Conservation (phyloP, 768 basidiomycete species). For the Russula dissimulans region DNA sequence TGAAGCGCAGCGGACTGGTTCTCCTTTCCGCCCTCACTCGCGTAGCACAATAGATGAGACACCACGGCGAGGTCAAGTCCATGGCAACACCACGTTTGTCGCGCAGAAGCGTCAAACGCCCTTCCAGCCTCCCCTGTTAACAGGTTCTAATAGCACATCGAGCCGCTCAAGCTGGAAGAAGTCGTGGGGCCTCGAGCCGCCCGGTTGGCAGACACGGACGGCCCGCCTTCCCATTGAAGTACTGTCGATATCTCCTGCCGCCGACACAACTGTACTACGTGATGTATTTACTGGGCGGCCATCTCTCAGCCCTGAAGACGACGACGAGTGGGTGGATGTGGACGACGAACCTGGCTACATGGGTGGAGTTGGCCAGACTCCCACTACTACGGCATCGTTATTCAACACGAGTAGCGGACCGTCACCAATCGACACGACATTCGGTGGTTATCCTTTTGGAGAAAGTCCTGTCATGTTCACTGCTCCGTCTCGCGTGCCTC, state of each 20-base stretch:
- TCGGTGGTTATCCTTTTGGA: slow-evolving; percentile 10
- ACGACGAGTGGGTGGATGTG: slow-evolving; percentile 84
- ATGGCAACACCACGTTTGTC: slow-evolving; percentile 53
- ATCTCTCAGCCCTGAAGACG: slow-evolving; percentile 55
- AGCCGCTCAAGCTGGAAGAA: slow-evolving; percentile 83
- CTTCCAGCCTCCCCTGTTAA: slow-evolving; percentile 41
- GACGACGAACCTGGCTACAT: slow-evolving; percentile 73
- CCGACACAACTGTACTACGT: slow-evolving; percentile 39
- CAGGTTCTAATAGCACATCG: slow-evolving; percentile 34
- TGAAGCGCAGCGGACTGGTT: slow-evolving; percentile 52
- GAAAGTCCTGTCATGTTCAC: slow-evolving; percentile 1
- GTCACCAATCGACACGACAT: slow-evolving; percentile 4
- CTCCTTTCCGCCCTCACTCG: slow-evolving; percentile 49
- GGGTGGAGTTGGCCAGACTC: slow-evolving; percentile 64
- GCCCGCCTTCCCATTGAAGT: slow-evolving; percentile 69
- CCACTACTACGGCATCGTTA: slow-evolving; percentile 6
- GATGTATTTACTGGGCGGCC: slow-evolving; percentile 75
- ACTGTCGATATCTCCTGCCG: slow-evolving; percentile 49
- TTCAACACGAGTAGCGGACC: slow-evolving; percentile 11
- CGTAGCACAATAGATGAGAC: slow-evolving; percentile 42
- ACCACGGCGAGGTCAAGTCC: slow-evolving; percentile 29
- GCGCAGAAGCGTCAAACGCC: slow-evolving; percentile 77
- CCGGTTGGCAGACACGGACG: slow-evolving; percentile 66
- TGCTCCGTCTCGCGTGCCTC: slow-evolving; percentile 28
- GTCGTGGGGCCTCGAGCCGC: slow-evolving; percentile 80